phyloP scores from a whole-genome alignment of 225 moss, liverwort and hornwort genomes.

The Pleurozium schreberi region DNA sequence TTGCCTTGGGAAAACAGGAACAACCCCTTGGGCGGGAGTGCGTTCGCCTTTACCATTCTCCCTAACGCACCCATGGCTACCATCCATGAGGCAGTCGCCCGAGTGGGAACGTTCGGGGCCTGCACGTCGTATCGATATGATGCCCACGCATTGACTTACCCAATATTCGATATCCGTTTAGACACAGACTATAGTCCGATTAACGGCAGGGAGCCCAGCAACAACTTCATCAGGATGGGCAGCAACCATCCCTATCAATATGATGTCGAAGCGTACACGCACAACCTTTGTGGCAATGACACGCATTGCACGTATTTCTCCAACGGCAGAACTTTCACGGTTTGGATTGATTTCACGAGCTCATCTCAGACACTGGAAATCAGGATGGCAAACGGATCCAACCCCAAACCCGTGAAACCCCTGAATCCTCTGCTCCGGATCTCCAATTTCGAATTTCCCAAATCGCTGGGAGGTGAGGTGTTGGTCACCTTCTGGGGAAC shows the following conservation, averaged over 20 bases:
- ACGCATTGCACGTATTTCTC: background rate
- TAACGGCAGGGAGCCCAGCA: background rate
- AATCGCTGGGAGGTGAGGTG: background rate
- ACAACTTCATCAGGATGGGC: background rate
- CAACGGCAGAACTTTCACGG: background rate
- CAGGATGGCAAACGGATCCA: background rate
- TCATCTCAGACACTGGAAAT: background rate
- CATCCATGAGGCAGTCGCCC: background rate
- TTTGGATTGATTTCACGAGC: background rate
- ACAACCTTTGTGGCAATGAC: background rate
- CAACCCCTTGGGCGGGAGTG: background rate
- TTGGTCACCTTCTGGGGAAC: background rate
- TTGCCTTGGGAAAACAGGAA: background rate
- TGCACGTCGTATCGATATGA: background rate
- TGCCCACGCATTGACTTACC: background rate
- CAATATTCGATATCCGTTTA: background rate
- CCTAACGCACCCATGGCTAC: background rate
- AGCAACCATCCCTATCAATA: background rate
- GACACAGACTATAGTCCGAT: background rate
- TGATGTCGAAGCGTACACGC: background rate
- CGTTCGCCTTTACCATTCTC: background rate
- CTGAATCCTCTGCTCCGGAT: background rate
- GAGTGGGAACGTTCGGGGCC: background rate
- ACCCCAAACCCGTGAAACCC: background rate
- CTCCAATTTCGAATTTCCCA: background rate